These are phyloP conservation scores for Colletotrichum kahawae DNA, from an alignment of 2,329 filamentous ascomycete genomes.

Conservation along the genomic window DNA sequence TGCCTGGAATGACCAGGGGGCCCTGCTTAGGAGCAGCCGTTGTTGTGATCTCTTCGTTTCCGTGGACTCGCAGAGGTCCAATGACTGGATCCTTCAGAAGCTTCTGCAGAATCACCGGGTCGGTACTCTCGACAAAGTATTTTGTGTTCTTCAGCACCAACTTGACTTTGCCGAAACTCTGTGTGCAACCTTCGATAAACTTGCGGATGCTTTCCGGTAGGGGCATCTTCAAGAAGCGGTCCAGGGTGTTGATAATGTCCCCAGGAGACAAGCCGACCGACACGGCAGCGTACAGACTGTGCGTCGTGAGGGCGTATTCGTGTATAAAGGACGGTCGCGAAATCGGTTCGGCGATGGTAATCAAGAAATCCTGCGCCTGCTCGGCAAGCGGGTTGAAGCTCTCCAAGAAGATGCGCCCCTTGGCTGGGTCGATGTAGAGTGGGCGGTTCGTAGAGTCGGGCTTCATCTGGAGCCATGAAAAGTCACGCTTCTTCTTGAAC, in stretches of 20 bases:
- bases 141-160: conserved; percentile 93
- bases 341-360: conserved; percentile 91
- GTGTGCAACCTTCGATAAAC: conserved; percentile 81
- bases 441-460: conserved; percentile 88
- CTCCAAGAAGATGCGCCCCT: conserved; percentile 88
- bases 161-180: conserved; percentile 94
- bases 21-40: conserved; percentile 86
- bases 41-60: conserved; percentile 73
- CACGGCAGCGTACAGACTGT: conserved; percentile 94
- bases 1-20: conserved; percentile 90
- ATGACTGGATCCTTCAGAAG: conserved; percentile 87
- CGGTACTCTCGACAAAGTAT: conserved; percentile 92
- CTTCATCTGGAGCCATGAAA: conserved; percentile 83
- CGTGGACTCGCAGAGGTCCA: conserved; percentile 77
- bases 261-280: conserved; percentile 89
- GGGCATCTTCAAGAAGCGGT: conserved; percentile 87
- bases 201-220: conserved; percentile 80
- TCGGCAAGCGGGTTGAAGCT: conserved; percentile 89
- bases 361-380: conserved; percentile 91
- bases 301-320: conserved; percentile 89
- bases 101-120: conserved; percentile 83
- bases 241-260: conserved; percentile 89
- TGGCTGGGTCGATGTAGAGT: conserved; percentile 89
- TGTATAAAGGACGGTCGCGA: conserved; percentile 91
- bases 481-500: conserved; percentile 62